Evolutionary conservation across 371 early-diverging fungal genomes (phyloP).

Genomic region (Rhizopus microsporus): DNA sequence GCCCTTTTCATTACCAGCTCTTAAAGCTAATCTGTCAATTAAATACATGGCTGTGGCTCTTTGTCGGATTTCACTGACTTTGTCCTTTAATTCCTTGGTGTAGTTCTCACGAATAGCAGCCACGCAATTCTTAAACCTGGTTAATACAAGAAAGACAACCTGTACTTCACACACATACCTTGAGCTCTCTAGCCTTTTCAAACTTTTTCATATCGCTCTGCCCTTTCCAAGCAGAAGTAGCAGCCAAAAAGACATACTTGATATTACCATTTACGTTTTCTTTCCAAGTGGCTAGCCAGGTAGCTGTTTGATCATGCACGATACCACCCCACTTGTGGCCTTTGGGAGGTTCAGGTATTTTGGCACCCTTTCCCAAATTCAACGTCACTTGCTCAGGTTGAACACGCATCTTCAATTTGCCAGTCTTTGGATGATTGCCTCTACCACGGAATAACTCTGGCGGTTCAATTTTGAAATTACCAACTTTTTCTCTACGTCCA

Average conservation of each 20-base stretch:
- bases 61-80: constrained; percentile 81
- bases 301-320: constrained; percentile 88
- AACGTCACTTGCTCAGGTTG: constrained; percentile 91
- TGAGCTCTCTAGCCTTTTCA: constrained; percentile 91
- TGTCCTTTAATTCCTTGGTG: constrained; percentile 74
- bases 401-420: constrained; percentile 87
- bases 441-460: constrained; percentile 96
- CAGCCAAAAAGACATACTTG: constrained; percentile 95
- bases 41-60: constrained; percentile 94
- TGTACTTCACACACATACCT: constrained; percentile 45
- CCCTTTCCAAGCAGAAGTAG: constrained; percentile 92
- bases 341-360: constrained; percentile 81
- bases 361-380: constrained; percentile 82
- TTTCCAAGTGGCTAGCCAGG: constrained; percentile 98
- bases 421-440: constrained; percentile 96
- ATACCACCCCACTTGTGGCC: constrained; percentile 92
- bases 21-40: constrained; percentile 91
- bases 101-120: constrained; percentile 78
- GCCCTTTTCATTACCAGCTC: constrained; percentile 98
- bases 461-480: constrained; percentile 96
- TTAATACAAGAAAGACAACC: not conserved
- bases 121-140: constrained; percentile 58
- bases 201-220: constrained; percentile 95
- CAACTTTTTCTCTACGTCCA: constrained; percentile 95
- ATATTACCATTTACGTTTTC: constrained; percentile 90